Base-by-base conservation (phyloP, 768 basidiomycete species). In the Sarcodon sp. region DNA sequence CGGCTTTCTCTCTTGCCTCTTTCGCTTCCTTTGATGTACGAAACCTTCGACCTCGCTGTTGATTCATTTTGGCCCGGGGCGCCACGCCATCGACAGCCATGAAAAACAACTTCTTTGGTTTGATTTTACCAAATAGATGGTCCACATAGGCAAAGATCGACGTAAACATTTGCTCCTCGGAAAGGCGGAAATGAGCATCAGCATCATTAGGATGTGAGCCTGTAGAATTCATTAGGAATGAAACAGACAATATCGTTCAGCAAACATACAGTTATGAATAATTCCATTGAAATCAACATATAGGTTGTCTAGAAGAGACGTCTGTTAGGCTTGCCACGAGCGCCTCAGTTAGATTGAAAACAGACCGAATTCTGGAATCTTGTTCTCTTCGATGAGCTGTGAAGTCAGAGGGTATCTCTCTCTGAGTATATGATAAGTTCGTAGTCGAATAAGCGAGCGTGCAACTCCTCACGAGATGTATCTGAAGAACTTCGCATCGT, bases 11-110 rank as follows among this genome's bases (percentile, higher is more conserved):
- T 50, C 83, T 69, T 34, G 86, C 67, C 62, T 98, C 91, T 55
- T 75, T 83, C 3, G 85, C 87, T 63, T 97, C 94, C 66, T 86
- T 90, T 6, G 93, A 93, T 0, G 93, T 91, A 48, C 94, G 72
- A 69, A 98, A 99, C 43, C 93, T 80, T 35, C 94, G 73, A 61
- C 86, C 83, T 15, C 94, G 81, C 61, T 98, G 94, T 65, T 98
- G 94, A 61, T 99, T 99, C 94, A 97, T 96, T 75, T 99, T 98
- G 33, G 94, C 94, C 43, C 94, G 72, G 4, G 94, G 94, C 0
- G 94, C 94, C 11, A 97, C 93, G 44, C 94, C 94, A 61, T 98
- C 96, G 43, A 99, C 84, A 21, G 94, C 96, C 87, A 99, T 94
- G 66, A 96, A 98, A 65, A 98, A 97, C 10, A 96, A 69, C 61